Base-by-base conservation (phyloP, 352 stramenopile species). In the Phytophthora pinifolia region DNA sequence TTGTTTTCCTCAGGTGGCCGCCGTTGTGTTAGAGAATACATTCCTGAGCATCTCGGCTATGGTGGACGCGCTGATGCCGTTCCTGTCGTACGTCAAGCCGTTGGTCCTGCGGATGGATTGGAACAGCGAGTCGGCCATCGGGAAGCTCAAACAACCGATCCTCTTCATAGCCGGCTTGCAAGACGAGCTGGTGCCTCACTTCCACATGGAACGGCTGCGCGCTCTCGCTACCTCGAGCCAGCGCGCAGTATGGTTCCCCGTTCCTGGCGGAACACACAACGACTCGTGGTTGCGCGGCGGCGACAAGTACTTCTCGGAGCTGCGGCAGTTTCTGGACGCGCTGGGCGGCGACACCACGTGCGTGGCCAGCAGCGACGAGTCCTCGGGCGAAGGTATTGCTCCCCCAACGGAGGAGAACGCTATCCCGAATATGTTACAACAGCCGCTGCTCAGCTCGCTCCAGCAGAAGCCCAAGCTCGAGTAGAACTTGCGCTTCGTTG, bases 21-120 rank as follows among this genome's bases (percentile, higher is more conserved):
- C 83, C 22, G 63, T 98, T 18, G 84, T 98, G 35, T 60, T 98
- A 10, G 94, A 98, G 62, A 98, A 98, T 64, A 98, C 94, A 10
- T 98, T 98, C 62, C 62, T 94, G 13, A 96, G 77, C 50, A 98
- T 98, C 50, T 82, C 82, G 1, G 65, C 81, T 1, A 98, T 98
- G 91, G 91, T 98, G 1, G 91, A 98, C 74, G 70, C 84, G 42
- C 48, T 98, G 32, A 96, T 98, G 85, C 94, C 93, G 4, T 81
- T 90, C 22, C 56, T 98, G 9, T 72, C 81, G 20, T 90, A 91
- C 32, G 55, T 98, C 31, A 98, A 98, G 71, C 60, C 73, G 1
- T 53, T 98, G 12, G 77, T 98, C 34, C 74, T 98, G 36, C 71
- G 88, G 7, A 97, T 98, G 33, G 67, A 89, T 27, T 98, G 92